Base-by-base conservation (phyloP, 1,284 basidiomycete species). In the Ustilago shanxiensis region DNA sequence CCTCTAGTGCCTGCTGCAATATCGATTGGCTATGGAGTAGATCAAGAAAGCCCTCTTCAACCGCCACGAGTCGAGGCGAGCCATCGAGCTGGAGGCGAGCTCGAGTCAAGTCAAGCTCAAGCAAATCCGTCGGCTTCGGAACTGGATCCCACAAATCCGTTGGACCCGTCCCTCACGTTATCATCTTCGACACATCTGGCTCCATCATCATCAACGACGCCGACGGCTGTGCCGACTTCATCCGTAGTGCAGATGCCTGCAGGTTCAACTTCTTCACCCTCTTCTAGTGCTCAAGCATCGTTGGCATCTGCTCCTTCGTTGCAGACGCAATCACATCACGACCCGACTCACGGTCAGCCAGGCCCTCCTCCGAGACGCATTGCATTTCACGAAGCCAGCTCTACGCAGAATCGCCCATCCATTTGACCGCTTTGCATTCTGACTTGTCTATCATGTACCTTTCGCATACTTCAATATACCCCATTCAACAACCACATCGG, bases 361-460 rank as follows among this genome's bases (percentile, higher is more conserved):
- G 63, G 57, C 4, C 66, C 56, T 31, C 63, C 72, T 3, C 72
- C 60, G 35, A 56, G 66, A 37, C 61, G 44, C 33, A 74, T 74
- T 26, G 72, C 72, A 1, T 74, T 74, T 45, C 62, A 70, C 44
- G 72, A 75, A 9, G 44, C 72, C 18, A 33, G 35, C 49, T 26
- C 37, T 6, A 31, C 47, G 31, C 22, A 31, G 9, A 56, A 31
- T 47, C 31, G 22, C 1, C 41, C 49, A n/a, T 10, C 14, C 3
- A n/a, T 24, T 9, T 60, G 18, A 52, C 22, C n/a, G n/a, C n/a
- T n/a, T n/a, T n/a, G n/a, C 9, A n/a, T 6, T 56, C 16, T 14
- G 14, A 28, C 10, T 20, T 24, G 52, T 8, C 20, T 24, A 54
- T 54, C 33, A 13, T 31, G 47, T 50, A 50, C 29, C 20, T 26